Percentiles rank a stretch among this genome's conserved stretches.
Evolutionary conservation across 805 yeast species (phyloP).

Genomic region (Candida berthetii): DNA sequence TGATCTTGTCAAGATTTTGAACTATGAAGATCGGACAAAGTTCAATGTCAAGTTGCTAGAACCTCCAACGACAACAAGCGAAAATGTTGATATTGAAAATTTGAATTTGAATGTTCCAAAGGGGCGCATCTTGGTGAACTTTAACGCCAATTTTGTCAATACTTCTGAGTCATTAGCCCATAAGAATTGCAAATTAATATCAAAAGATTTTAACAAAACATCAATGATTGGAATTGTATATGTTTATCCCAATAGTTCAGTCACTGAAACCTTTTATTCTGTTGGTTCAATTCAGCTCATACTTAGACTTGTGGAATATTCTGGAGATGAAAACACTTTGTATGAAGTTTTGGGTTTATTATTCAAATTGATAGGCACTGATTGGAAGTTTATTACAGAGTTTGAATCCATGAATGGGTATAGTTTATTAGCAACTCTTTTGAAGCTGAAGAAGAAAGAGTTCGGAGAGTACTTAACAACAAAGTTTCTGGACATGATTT

Average conservation of each 20-base stretch:
- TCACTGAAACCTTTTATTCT: slow-evolving; percentile 17
- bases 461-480: slow-evolving; percentile 23
- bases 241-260: slow-evolving; percentile 3
- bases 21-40: slow-evolving; percentile 27
- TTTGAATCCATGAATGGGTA: slow-evolving; percentile 59
- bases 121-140: slow-evolving; percentile 11
- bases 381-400: slow-evolving; percentile 48
- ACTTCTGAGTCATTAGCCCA: background rate
- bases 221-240: slow-evolving; percentile 6
- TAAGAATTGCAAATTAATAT: background rate
- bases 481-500: slow-evolving; percentile 41
- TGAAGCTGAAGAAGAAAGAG: slow-evolving; percentile 35
- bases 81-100: slow-evolving; percentile 11
- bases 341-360: slow-evolving; percentile 31
- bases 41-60: slow-evolving; percentile 30
- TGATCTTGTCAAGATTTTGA: slow-evolving; percentile 33
- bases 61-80: slow-evolving; percentile 17
- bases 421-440: slow-evolving; percentile 46
- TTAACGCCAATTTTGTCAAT: slow-evolving; percentile 8
- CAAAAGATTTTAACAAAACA: background rate
- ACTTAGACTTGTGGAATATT: slow-evolving; percentile 38
- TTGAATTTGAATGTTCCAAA: slow-evolving; percentile 11
- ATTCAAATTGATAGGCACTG: slow-evolving; percentile 35
- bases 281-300: slow-evolving; percentile 48
- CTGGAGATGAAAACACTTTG: slow-evolving; percentile 28